Conservation (phyloP, 306 rosid genomes). For the Clitoria ternatea region DNA sequence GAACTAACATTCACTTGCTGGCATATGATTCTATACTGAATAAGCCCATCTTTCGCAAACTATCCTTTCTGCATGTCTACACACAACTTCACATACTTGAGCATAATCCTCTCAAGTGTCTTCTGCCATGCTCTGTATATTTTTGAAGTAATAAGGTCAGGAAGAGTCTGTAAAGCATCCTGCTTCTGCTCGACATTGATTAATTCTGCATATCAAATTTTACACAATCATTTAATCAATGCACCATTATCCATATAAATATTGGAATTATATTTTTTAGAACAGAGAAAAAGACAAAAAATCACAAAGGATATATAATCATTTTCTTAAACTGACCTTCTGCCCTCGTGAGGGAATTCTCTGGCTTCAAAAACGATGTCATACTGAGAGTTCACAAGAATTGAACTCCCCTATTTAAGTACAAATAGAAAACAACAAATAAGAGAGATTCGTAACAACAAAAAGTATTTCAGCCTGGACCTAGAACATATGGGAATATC, state of each 20-base stretch:
- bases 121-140: constrained; percentile 92
- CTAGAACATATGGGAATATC: too few relatives aligned
- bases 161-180: constrained; percentile 84
- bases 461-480: background rate
- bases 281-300: too few relatives aligned
- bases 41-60: constrained; percentile 93
- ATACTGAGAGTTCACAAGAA: too few relatives aligned
- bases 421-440: too few relatives aligned
- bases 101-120: constrained; percentile 80
- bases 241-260: too few relatives aligned
- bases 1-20: constrained; percentile 94
- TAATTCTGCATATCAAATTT: constrained; percentile 47
- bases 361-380: constrained; percentile 38
- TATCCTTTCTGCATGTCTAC: constrained; percentile 81
- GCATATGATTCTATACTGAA: constrained; percentile 84
- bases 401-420: too few relatives aligned
- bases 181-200: constrained; percentile 92
- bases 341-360: constrained; percentile 37
- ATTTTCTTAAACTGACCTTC: constrained; percentile 31
- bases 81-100: constrained; percentile 84
- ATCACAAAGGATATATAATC: too few relatives aligned
- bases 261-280: too few relatives aligned
- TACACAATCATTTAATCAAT: background rate
- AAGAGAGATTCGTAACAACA: too few relatives aligned
- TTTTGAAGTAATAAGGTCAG: constrained; percentile 82